Evolutionary conservation across 371 early-diverging fungal genomes (phyloP).

Genomic region (Gilbertella persicaria): DNA sequence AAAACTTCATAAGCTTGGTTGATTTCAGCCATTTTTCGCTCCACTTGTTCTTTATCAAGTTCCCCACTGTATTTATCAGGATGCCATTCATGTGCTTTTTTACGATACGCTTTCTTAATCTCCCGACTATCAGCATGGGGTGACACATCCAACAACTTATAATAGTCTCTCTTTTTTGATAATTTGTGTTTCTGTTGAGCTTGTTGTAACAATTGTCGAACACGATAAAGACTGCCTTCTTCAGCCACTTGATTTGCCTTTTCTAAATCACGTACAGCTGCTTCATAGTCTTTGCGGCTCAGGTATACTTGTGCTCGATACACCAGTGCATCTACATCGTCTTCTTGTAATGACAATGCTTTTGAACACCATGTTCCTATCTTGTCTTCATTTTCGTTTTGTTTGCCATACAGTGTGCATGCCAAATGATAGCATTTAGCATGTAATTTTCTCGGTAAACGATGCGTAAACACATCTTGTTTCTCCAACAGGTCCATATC

Average conservation of each 20-base stretch:
- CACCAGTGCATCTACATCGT: constrained; percentile 74
- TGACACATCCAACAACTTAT: constrained; percentile 79
- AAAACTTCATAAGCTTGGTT: constrained; percentile 94
- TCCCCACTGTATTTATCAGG: constrained; percentile 92
- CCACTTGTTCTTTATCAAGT: constrained; percentile 72
- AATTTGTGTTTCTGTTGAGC: constrained; percentile 70
- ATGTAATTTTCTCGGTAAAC: constrained; percentile 53
- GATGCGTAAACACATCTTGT: constrained; percentile 32
- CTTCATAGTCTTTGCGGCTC: constrained; percentile 71
- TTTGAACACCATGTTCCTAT: constrained; percentile 59
- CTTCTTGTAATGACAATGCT: constrained; percentile 55
- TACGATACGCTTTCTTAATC: constrained; percentile 93
- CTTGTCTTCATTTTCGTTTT: constrained; percentile 38
- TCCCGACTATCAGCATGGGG: constrained; percentile 74
- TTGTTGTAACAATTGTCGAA: constrained; percentile 56
- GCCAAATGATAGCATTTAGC: constrained; percentile 57
- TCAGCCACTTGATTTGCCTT: constrained; percentile 68
- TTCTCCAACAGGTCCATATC: constrained; percentile 36
- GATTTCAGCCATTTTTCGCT: constrained; percentile 90
- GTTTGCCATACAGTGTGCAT: constrained; percentile 59
- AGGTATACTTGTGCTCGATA: constrained; percentile 69
- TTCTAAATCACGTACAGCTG: constrained; percentile 67
- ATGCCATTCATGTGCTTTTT: constrained; percentile 85
- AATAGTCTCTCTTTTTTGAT: constrained; percentile 82
- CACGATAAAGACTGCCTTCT: constrained; percentile 55